Conservation (phyloP, 352 stramenopile genomes). For the Pythium folliculosum region DNA sequence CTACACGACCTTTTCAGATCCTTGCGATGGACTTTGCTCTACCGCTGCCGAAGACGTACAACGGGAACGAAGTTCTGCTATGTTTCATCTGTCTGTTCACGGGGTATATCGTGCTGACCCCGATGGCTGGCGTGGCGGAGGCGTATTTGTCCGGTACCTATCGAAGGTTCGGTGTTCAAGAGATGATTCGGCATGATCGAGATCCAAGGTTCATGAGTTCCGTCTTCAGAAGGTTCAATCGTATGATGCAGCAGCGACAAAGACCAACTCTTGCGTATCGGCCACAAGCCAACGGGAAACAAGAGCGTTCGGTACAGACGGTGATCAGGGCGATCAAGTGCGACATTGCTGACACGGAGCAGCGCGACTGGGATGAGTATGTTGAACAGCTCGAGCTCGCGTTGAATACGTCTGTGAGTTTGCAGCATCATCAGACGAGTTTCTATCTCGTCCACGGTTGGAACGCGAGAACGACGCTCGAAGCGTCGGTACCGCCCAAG, state of each 20-base stretch:
- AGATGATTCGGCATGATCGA: constrained; percentile 26
- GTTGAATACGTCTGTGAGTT: background rate
- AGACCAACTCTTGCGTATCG: constrained; percentile 22
- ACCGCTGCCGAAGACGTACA: background rate
- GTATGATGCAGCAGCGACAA: constrained; percentile 18
- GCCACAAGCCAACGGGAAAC: constrained; percentile 21
- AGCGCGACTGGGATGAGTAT: background rate
- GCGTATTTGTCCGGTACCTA: constrained; percentile 24
- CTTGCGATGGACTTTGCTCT: constrained; percentile 14
- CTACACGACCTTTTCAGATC: constrained; percentile 6
- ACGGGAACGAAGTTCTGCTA: constrained; percentile 5
- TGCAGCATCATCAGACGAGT: background rate
- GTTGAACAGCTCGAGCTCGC: background rate
- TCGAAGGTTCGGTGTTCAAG: constrained; percentile 19
- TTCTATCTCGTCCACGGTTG: constrained; percentile 12
- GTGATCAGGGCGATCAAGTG: constrained; percentile 22
- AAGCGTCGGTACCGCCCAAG: constrained; percentile 8
- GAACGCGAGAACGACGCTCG: constrained; percentile 3
- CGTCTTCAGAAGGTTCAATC: constrained; percentile 21
- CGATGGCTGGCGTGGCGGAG: constrained; percentile 18
- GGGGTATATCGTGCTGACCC: constrained; percentile 7
- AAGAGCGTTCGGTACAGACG: constrained; percentile 25
- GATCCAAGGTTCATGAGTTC: constrained; percentile 20
- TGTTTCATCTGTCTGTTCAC: constrained; percentile 13
- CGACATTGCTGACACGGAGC: constrained; percentile 13